Conservation (phyloP, 2,329 filamentous ascomycete genomes). For the Claviceps sorghi region DNA sequence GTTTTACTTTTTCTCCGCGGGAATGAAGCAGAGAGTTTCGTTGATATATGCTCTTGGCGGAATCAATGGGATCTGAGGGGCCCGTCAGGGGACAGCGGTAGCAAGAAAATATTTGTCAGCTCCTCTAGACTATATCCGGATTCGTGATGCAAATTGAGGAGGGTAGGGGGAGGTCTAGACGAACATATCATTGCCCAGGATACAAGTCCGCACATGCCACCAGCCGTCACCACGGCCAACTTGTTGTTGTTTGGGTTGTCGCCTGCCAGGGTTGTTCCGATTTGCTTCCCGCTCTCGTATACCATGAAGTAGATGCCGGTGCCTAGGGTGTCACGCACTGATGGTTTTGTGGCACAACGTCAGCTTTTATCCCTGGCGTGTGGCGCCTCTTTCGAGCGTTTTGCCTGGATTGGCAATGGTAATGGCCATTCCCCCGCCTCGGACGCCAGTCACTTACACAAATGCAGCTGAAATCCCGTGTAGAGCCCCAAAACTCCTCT, state of each 20-base stretch:
- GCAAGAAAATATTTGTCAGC: not conserved
- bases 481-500: slow-evolving; percentile 62
- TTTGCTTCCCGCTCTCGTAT: slow-evolving; percentile 74
- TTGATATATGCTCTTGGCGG: slow-evolving; percentile 75
- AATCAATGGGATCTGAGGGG: slow-evolving; percentile 55
- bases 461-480: slow-evolving; percentile 64
- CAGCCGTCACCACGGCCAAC: slow-evolving; percentile 62
- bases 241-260: slow-evolving; percentile 63
- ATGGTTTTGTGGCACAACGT: not conserved
- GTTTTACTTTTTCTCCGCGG: slow-evolving; percentile 47
- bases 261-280: slow-evolving; percentile 59
- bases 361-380: not conserved
- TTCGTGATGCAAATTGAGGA: not conserved
- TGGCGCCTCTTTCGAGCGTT: not conserved
- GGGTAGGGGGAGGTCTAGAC: slow-evolving; percentile 14
- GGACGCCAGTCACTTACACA: slow-evolving; percentile 42
- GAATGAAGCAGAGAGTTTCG: slow-evolving; percentile 61
- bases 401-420: too few relatives aligned
- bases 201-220: slow-evolving; percentile 67
- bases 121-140: not conserved
- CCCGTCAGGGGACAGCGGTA: not conserved
- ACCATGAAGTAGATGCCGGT: slow-evolving; percentile 81
- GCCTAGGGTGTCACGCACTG: slow-evolving; percentile 69
- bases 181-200: slow-evolving; percentile 66
- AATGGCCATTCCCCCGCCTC: too few relatives aligned